A percentile compares a stretch with the other conserved stretches of the same genome.
phyloP scores from a whole-genome alignment of 768 basidiomycete species.

The Clitopilus hobsonii region DNA sequence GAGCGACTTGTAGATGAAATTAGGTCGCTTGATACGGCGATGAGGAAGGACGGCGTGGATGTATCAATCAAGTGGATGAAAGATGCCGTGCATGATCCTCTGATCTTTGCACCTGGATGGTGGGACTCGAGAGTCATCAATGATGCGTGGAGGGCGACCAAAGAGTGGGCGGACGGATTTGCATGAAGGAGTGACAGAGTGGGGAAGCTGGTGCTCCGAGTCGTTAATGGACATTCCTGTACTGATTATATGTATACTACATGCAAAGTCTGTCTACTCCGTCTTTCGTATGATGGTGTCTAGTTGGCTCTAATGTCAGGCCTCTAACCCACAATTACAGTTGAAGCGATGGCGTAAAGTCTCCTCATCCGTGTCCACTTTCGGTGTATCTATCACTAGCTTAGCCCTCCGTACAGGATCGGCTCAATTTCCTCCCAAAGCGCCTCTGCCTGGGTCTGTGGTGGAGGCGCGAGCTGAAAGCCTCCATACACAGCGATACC shows the following conservation, averaged over 20 bases:
- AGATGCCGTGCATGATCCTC: conserved; percentile 40
- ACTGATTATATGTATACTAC: no score
- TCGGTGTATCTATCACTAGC: not conserved
- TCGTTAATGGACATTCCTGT: no score
- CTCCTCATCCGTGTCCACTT: not conserved
- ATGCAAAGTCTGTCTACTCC: no score
- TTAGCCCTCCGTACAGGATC: not conserved
- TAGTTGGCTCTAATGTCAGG: no score
- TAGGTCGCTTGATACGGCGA: conserved; percentile 31
- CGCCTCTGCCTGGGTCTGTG: not conserved
- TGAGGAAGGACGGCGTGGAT: conserved; percentile 33
- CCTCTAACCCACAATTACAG: no score
- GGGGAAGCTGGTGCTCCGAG: no score
- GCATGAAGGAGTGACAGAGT: not conserved
- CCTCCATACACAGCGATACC: not conserved
- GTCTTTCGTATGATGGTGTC: no score
- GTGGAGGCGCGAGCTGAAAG: not conserved
- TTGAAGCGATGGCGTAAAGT: no score
- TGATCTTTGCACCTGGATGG: conserved; percentile 38
- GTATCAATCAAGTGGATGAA: conserved; percentile 26
- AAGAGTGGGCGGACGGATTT: conserved; percentile 23
- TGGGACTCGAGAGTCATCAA: conserved; percentile 36
- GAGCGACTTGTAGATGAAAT: conserved; percentile 49
- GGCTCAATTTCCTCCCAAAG: not conserved
- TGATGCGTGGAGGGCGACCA: conserved; percentile 31